Base-by-base conservation (phyloP, 2,329 filamentous ascomycete species). In the Alternaria longipes region DNA sequence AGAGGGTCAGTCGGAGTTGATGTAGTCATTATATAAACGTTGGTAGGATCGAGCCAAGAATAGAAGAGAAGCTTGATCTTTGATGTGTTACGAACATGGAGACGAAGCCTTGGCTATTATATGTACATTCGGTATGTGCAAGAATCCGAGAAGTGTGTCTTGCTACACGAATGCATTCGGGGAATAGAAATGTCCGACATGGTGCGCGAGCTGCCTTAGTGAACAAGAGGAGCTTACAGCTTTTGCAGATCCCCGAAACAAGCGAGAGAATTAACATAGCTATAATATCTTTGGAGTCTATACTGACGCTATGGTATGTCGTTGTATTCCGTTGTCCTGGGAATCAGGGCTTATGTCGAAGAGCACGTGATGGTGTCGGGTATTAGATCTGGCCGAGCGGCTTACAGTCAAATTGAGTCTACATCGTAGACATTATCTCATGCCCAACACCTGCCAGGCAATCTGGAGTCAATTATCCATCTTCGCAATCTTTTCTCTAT, bases 341-440 rank as follows among this genome's bases (percentile, higher is more conserved):
- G 12, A 9, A 28, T 18, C 28, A 14, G 45, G 22, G 28, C 30
- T 34, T 8, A 32, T 49, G 28, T 22, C 20, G 7, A 28, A 11
- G 28, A 49, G 30, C 51, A 55, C 51, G 44, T 55, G 56, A 59
- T 49, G n/a, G 14, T 9, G 14, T 54, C 61, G 54, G 57, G 40
- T 20, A 20, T 45, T 64, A 54, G 45, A 52, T 26, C 16, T 55
- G 44, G n/a, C 58, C 58, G 61, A 60, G 41, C 18, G 38, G 28
- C 45, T 16, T 16, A 40, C 38, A 20, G 18, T 28, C 45, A 32
- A 11, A 49, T n/a, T 5, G n/a, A 20, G 8, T 40, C 18, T 4
- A 40, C 38, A 40, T 11, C 38, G 20, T 40, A 20, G n/a, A 20
- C 38, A 40, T 4, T 9, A 40, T 40, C n/a, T 11, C 38, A 40